A percentile compares a stretch with the other conserved stretches of the same genome.
phyloP scores from a whole-genome alignment of 1,284 basidiomycete species.

The Papiliotrema nemorosa region DNA sequence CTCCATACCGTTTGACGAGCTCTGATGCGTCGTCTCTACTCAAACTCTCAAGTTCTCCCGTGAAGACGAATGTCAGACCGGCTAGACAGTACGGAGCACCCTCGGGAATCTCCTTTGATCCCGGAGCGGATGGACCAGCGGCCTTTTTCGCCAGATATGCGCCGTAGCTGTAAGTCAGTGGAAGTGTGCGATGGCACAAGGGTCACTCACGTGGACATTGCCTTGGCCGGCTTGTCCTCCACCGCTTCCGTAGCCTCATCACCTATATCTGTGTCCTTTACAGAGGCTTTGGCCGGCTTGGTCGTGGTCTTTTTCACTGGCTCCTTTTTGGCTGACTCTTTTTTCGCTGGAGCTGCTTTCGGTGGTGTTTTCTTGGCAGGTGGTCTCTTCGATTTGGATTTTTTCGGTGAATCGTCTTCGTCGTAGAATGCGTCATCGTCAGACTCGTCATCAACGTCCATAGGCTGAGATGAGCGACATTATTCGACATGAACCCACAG shows the following conservation, averaged over 20 bases:
- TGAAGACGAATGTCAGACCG: conserved; percentile 91
- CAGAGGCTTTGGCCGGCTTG: conserved; percentile 8
- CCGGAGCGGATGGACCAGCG: conserved; percentile 64
- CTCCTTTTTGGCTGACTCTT: conserved; percentile 16
- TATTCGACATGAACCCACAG: no score
- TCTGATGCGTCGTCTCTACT: conserved; percentile 83
- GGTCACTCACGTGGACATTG: conserved; percentile 44
- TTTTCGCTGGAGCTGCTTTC: conserved; percentile 13
- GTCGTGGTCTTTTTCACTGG: conserved; percentile 13
- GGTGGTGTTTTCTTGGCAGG: conserved; percentile 18
- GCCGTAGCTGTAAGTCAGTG: conserved; percentile 45
- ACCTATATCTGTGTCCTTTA: conserved; percentile 14
- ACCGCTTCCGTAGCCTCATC: conserved; percentile 15
- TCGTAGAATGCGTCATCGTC: conserved; percentile 20
- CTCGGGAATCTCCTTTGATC: conserved; percentile 71
- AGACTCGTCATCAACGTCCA: conserved; percentile 22
- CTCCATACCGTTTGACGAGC: conserved; percentile 88
- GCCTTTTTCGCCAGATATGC: conserved; percentile 63
- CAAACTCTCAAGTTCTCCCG: conserved; percentile 83
- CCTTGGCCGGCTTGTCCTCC: conserved; percentile 25
- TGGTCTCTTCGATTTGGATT: conserved; percentile 28
- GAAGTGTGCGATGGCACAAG: neutral
- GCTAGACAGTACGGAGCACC: conserved; percentile 73
- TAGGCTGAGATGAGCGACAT: conserved; percentile 14
- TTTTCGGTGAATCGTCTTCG: conserved; percentile 25